phyloP scores from a whole-genome alignment of 139 green algal genomes.

The Chlamydomonas urium region DNA sequence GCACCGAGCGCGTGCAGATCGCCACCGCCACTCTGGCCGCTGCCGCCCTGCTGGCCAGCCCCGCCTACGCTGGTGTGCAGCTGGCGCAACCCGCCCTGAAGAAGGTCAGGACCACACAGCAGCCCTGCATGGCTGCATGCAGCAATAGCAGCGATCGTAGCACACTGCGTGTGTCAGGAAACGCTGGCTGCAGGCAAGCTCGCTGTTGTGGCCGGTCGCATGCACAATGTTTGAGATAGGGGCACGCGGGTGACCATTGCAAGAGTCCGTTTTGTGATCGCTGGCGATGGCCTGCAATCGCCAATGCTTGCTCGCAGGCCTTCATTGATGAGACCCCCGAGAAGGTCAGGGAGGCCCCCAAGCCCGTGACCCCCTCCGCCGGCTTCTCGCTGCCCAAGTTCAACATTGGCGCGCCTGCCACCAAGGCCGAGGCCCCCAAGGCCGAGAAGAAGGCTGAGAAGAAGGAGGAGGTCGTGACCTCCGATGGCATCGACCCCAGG shows the following conservation, averaged over 20 bases:
- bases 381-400: not conserved
- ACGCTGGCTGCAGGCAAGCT: too few relatives aligned
- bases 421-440: not conserved
- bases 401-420: not conserved
- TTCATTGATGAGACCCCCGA: not conserved
- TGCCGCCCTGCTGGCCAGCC: not conserved
- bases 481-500: not conserved
- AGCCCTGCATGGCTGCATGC: not conserved
- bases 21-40: not conserved
- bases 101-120: slow-evolving; percentile 20
- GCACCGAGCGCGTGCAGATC: not conserved
- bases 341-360: not conserved
- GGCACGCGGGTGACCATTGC: not conserved
- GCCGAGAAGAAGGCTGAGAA: slow-evolving; percentile 3
- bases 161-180: too few relatives aligned
- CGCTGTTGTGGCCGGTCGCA: too few relatives aligned
- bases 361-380: not conserved
- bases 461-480: not conserved
- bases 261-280: not conserved
- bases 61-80: not conserved
- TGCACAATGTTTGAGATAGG: not conserved
- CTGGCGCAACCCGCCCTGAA: slow-evolving; percentile 16
- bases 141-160: too few relatives aligned
- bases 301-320: not conserved
- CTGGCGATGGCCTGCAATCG: not conserved